Base-by-base conservation (phyloP, 1,284 basidiomycete genomes). In the Fomitopsis schrenkii region DNA sequence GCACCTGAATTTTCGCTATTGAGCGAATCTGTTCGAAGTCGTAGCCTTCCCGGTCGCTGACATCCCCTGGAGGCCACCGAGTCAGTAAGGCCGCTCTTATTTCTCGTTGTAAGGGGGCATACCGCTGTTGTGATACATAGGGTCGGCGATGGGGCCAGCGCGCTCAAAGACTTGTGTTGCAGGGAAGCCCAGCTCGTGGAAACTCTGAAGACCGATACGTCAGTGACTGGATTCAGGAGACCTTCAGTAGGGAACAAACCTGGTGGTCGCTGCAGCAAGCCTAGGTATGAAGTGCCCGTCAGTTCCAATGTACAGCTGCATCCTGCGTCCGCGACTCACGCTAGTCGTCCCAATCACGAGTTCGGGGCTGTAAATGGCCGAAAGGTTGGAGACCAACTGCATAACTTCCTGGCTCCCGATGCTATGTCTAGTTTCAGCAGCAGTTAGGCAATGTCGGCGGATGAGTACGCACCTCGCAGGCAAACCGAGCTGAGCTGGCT, bases 191-290 rank as follows among this genome's bases (percentile, higher is more conserved):
- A 88, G 86, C 58, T 88, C 76, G 64, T 90, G 83, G 83, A 95
- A 95, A 54, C 89, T 90, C 87, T 92, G 60, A 3, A 58, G 48
- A 42, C 15, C 28, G 8, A 6, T 17, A 33, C 30, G 48, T 33
- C 28, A 50, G 30, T 26, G 14, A 33, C 6, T 12, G 6, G 14
- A 40, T 12, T 10, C 14, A 40, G 14, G 38, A 35, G 12, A 26
- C 15, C 26, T n/a, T 40, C 38, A 14, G 6, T 22, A 33, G 5
- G 6, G 28, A 35, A 41, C 19, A 22, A 26, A 82, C 87, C 79
- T 89, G 88, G 72, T 95, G 93, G 69, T 95, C 94, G 66, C 91
- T 93, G 76, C 94, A 96, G 75, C 94, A 95, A 35, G 84, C 91
- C 83, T 85, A 57, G 48, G 36, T 38, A 35, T 17, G n/a, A 2